Evolutionary conservation across 2,329 filamentous ascomycete species (phyloP), one percentile per base, ranked within the genome.

Genomic region (Pyrenophora tritici-repentis): DNA sequence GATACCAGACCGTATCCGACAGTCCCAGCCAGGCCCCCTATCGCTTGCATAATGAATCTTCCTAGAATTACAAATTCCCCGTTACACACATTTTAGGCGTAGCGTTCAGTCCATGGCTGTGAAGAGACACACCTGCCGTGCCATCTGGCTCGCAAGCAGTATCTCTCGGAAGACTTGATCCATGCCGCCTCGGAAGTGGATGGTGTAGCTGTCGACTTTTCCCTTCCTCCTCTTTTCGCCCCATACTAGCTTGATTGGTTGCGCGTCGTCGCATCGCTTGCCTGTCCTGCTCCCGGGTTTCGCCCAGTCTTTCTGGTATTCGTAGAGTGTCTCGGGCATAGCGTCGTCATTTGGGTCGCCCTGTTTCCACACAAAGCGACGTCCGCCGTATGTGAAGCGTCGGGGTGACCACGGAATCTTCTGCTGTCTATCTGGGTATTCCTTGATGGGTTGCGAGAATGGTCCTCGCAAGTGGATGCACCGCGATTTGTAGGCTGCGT

Each of bases 291-390:
- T 71, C 7, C 68, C 68, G 16, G 70, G 67, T 55, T 72, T 72
- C 8, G 66, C 61, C 64, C 64, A 71, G 38, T 72, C 69, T 24
- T 59, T 62, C 22, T 61, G 61, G 42, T 67, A 73, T 44, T 73
- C 70, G 54, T 72, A 73, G 17, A 73, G 58, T 4, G 69, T 71
- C 58, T 73, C 70, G 5, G 69, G 69, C 70, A 73, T 73, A 5
- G 69, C 67, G 32, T 81, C 78, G 55, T 82, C 79, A 62, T 81
- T 67, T 2, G 77, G 74, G 17, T 73, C 61, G 16, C 73, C 76
- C 7, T 69, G 70, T 31, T 66, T 78, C 76, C 78, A 82, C 16
- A 75, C 70, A 47, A 73, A 73, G 16, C 67, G 62, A 6, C 70
- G 68, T 8, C 70, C 70, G 34, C 69, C 70, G 39, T 72, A 73